Evolutionary conservation across 2,329 filamentous ascomycete species (phyloP), one percentile per base, ranked within the genome.

Genomic region (Myriosclerotinia duriaeana): DNA sequence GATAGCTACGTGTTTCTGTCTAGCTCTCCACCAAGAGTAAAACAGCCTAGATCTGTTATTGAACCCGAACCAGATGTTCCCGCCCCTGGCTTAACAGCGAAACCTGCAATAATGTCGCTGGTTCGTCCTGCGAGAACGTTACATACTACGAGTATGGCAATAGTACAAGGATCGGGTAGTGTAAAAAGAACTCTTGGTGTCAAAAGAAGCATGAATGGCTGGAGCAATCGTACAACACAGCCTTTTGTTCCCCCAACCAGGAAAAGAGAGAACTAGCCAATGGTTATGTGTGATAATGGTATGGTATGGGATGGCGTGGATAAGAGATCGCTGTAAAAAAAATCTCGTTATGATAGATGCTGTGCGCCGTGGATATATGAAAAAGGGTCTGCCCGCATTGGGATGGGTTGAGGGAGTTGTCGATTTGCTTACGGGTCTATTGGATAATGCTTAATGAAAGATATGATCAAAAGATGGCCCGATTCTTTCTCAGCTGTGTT

Each of bases 111-210:
- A 5, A 48, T 74, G 50, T 69, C 71, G 9, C 62, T 73, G 26
- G 71, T 76, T 50, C 70, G 74, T 22, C 69, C 72, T 6, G 66
- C 72, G 22, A 59, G 54, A 36, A 71, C 71, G 14, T 68, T 71
- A 40, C 72, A 74, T 66, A 69, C 67, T 5, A 75, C 73, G 1
- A 75, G 68, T 38, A 69, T 73, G n/a, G 53, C 67, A 20, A 69
- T 69, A n/a, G 42, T 69, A 20, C 69, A 71, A 26, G 34, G 46
- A 53, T 42, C 66, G 0, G 59, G 42, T 53, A 44, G 66, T 44
- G 36, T 74, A 59, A 79, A 78, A 69, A 81, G 76, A 71, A 84
- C 82, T n/a, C 69, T 85, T 65, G 84, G 84, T 1, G 78, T 82
- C 67, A 78, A 80, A 68, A 68, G 74, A 64, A 81, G 78, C 63